Conservation (phyloP, 2,329 filamentous ascomycete genomes). For the Rhynchosporium secalis region DNA sequence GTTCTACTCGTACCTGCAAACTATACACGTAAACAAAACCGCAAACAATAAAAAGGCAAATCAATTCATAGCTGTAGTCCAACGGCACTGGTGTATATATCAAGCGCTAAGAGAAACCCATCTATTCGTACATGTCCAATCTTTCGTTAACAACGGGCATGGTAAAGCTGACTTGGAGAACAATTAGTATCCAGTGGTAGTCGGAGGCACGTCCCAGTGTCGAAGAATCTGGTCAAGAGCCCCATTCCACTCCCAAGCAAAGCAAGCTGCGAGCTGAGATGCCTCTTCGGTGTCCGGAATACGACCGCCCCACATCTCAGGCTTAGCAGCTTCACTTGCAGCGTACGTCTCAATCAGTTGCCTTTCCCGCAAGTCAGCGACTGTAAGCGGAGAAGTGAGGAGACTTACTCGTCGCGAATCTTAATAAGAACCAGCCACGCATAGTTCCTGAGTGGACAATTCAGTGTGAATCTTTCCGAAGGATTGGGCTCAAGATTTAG, state of each 20-base stretch:
- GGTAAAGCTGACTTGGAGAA: background rate
- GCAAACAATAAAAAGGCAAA: background rate
- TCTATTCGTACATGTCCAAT: background rate
- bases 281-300: conserved; percentile 57
- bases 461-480: no score
- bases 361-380: conserved; percentile 41
- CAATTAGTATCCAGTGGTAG: conserved; percentile 54
- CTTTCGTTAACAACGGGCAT: background rate
- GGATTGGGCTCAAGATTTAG: no score
- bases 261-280: conserved; percentile 59
- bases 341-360: conserved; percentile 63
- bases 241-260: conserved; percentile 65
- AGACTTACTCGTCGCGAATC: conserved; percentile 62
- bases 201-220: conserved; percentile 65
- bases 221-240: conserved; percentile 66
- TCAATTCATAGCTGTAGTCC: background rate
- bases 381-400: background rate
- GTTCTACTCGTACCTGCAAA: conserved; percentile 8
- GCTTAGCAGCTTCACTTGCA: conserved; percentile 57
- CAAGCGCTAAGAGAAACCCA: background rate
- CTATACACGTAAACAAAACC: conserved; percentile 8
- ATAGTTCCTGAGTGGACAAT: conserved; percentile 52
- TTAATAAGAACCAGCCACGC: conserved; percentile 71
- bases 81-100: background rate
- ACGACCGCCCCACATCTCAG: conserved; percentile 68